Evolutionary conservation across 2,329 filamentous ascomycete genomes (phyloP), one percentile per base, ranked within the genome.

Genomic region (Fusarium austroafricanum): DNA sequence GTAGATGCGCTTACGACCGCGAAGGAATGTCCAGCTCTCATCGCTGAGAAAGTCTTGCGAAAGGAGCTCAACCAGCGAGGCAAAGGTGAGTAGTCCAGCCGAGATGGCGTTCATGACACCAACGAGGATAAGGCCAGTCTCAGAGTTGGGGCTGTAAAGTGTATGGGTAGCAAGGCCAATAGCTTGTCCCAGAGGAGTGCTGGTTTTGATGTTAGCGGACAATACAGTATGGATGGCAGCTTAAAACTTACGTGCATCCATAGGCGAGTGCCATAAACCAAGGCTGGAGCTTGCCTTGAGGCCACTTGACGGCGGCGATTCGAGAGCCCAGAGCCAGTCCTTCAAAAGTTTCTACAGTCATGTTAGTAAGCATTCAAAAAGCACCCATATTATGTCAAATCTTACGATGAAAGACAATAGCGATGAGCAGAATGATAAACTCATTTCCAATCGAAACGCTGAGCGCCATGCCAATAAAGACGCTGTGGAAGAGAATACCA

Each of bases 401-500:
- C 78, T 65, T 71, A 79, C 77, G 91, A 73, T 95, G 92, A 77
- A 94, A 94, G 52, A 87, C 86, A 71, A 95, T 93, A 50, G 92
- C 92, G 45, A 94, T 84, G 2, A 94, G 84, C 59, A 95, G 88
- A n/a, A 94, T 89, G 54, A 92, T 84, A 73, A 95, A 95, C 6
- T 90, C 87, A 10, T 89, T 89, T 1, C 92, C 92, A 1, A 90
- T 91, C 5, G 92, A 89, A 10, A 95, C 92, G 31, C 90, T 92
- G 40, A 95, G 84, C 5, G 92, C 91, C 90, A 94, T 94, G 63
- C 92, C 92, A 70, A 95, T 94, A 75, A 95, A 95, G 63, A 94
- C 83, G 74, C 89, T 92, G 71, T 79, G 78, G 55, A 79, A 79
- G 43, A 79, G 71, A 68, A 94, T 94, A 28, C 92, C 92, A 28